These are phyloP conservation scores for Coemansia sp. DNA, from an alignment of 192 early-diverging fungal species.

Conservation along the genomic window DNA sequence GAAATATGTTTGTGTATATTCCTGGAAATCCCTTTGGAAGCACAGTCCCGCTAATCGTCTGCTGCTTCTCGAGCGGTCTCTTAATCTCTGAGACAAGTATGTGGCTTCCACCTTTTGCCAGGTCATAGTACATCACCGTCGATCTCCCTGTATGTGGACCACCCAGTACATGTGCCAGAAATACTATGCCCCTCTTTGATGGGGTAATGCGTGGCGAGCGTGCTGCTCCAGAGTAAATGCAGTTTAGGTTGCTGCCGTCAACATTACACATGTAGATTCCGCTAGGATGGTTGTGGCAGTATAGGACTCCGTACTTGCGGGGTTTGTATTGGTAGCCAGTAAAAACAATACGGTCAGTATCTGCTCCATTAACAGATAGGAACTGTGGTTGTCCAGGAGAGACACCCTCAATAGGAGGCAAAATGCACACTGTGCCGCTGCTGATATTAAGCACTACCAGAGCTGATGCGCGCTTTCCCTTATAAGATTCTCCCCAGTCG, in stretches of 20 bases:
- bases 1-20: constrained; percentile 63
- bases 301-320: constrained; percentile 61
- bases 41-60: constrained; percentile 16
- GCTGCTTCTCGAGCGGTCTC: constrained; percentile 11
- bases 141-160: constrained; percentile 71
- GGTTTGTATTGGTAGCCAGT: constrained; percentile 62
- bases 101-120: constrained; percentile 12
- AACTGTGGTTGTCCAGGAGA: constrained; percentile 56
- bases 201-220: constrained; percentile 65
- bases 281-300: constrained; percentile 66
- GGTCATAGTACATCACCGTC: constrained; percentile 43
- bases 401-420: constrained; percentile 15
- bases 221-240: constrained; percentile 43
- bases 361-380: constrained; percentile 29
- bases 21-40: constrained; percentile 64
- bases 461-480: constrained; percentile 57
- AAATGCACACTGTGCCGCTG: constrained; percentile 28
- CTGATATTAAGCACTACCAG: constrained; percentile 59
- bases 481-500: constrained; percentile 73
- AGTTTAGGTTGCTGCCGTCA: constrained; percentile 23
- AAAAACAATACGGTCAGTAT: constrained; percentile 57
- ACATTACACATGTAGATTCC: constrained; percentile 58
- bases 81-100: constrained; percentile 27
- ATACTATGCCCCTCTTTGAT: constrained; percentile 57
- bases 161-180: constrained; percentile 59